These are phyloP conservation scores for Centella asiatica DNA, from an alignment of 129 eudicot genomes.

Conservation along the genomic window DNA sequence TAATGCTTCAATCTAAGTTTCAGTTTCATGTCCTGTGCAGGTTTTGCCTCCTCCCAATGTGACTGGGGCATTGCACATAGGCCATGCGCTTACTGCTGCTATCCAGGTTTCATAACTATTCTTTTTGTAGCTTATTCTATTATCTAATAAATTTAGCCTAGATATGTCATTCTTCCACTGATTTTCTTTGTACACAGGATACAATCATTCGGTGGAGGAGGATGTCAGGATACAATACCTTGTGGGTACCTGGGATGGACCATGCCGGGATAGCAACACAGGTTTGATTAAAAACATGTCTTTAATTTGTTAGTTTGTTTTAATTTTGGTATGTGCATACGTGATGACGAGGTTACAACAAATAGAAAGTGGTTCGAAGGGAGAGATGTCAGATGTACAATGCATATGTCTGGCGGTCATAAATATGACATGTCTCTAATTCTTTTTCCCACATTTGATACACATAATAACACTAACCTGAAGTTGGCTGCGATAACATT, in stretches of 20 bases:
- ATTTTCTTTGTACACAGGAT: slow-evolving; percentile 41
- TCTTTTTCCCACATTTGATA: neutral
- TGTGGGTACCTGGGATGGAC: slow-evolving; percentile 99
- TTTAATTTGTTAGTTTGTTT: neutral
- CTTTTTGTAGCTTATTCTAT: neutral
- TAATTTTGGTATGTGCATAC: neutral
- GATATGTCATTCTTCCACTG: neutral
- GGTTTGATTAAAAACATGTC: slow-evolving; percentile 24
- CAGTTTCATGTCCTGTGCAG: slow-evolving; percentile 32
- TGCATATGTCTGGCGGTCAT: neutral
- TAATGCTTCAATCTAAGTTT: neutral
- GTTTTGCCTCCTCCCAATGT: slow-evolving; percentile 99
- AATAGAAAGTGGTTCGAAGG: no score
- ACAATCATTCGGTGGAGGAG: slow-evolving; percentile 90
- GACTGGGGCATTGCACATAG: slow-evolving; percentile 94
- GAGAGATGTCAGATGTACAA: no score
- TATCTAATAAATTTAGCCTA: neutral
- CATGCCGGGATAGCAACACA: slow-evolving; percentile 99
- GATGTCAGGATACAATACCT: slow-evolving; percentile 88
- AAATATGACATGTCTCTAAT: no score
- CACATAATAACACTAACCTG: neutral
- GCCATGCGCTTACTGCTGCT: slow-evolving; percentile 95
- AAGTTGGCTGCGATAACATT: neutral
- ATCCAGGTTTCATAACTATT: slow-evolving; percentile 46
- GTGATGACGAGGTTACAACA: neutral